Percentiles rank a stretch among this genome's conserved stretches.
phyloP scores from a whole-genome alignment of 208 protist species.

The Trypanosoma rangeli region DNA sequence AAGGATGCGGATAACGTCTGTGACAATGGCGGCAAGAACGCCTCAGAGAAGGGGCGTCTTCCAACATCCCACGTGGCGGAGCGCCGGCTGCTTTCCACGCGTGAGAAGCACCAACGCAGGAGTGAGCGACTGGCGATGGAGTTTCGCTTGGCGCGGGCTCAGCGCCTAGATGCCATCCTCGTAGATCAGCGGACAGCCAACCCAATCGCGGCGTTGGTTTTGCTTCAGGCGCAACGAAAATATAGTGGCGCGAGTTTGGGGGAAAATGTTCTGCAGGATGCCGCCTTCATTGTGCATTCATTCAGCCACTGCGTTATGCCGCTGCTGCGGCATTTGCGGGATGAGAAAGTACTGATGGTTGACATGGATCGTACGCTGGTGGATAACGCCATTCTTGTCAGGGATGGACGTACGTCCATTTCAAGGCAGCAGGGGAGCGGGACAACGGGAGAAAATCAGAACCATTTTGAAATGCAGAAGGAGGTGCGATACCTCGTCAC shows the following conservation, averaged over 20 bases:
- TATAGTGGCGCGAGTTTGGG: background rate
- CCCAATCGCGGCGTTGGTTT: conserved; percentile 51
- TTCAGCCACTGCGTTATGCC: conserved; percentile 66
- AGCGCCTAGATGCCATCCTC: conserved; percentile 64
- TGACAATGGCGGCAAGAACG: background rate
- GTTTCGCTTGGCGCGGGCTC: conserved; percentile 58
- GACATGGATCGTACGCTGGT: conserved; percentile 87
- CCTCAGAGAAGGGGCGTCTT: background rate
- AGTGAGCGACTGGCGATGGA: conserved; percentile 69
- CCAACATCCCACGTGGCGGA: background rate
- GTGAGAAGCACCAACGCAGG: conserved; percentile 52
- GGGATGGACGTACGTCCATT: background rate
- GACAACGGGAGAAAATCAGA: background rate
- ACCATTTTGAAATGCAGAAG: conserved; percentile 47
- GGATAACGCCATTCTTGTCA: conserved; percentile 65
- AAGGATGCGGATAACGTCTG: background rate
- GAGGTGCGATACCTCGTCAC: conserved; percentile 33
- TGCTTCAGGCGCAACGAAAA: conserved; percentile 23
- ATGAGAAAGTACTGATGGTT: conserved; percentile 67
- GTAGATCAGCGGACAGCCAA: conserved; percentile 47
- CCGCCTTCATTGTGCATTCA: conserved; percentile 41
- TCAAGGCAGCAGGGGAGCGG: background rate
- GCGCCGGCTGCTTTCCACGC: conserved; percentile 26
- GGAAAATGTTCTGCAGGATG: conserved; percentile 31
- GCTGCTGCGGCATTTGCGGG: conserved; percentile 55